These are phyloP conservation scores for Streptanthus diversifolius DNA, from an alignment of 345 rosid species.

Conservation along the genomic window DNA sequence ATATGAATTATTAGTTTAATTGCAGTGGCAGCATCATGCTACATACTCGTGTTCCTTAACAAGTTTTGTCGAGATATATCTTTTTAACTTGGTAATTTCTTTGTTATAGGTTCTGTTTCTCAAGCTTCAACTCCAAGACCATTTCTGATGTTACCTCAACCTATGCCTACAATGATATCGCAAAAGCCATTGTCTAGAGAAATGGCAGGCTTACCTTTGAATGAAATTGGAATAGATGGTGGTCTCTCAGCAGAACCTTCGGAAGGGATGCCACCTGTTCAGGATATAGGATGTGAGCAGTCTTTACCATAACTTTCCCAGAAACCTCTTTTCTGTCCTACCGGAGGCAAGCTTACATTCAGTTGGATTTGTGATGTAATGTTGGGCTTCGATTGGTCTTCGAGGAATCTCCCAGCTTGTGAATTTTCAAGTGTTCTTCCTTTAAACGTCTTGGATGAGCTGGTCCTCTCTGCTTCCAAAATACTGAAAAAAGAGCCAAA, in stretches of 20 bases:
- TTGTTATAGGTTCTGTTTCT: slow-evolving; percentile 27
- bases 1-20: not conserved
- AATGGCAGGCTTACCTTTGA: slow-evolving; percentile 5
- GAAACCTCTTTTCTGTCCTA: slow-evolving; percentile 38
- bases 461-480: slow-evolving; percentile 31
- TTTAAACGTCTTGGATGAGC: slow-evolving; percentile 30
- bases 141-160: slow-evolving; percentile 27
- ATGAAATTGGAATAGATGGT: slow-evolving; percentile 19
- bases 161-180: slow-evolving; percentile 20
- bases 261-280: slow-evolving; percentile 25
- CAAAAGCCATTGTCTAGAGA: slow-evolving; percentile 22
- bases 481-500: slow-evolving; percentile 37
- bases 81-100: not conserved
- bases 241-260: slow-evolving; percentile 19
- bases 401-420: slow-evolving; percentile 34
- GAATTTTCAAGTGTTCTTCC: slow-evolving; percentile 36
- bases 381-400: slow-evolving; percentile 39
- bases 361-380: slow-evolving; percentile 44
- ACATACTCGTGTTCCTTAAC: not conserved
- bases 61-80: not conserved
- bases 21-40: not conserved
- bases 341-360: slow-evolving; percentile 37
- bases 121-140: slow-evolving; percentile 32
- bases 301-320: slow-evolving; percentile 28
- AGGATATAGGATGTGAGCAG: slow-evolving; percentile 28